Percentiles rank a stretch among this genome's conserved stretches.
These are phyloP conservation scores for Cadophora malorum DNA, from an alignment of 2,329 filamentous ascomycete species.

Conservation along the genomic window DNA sequence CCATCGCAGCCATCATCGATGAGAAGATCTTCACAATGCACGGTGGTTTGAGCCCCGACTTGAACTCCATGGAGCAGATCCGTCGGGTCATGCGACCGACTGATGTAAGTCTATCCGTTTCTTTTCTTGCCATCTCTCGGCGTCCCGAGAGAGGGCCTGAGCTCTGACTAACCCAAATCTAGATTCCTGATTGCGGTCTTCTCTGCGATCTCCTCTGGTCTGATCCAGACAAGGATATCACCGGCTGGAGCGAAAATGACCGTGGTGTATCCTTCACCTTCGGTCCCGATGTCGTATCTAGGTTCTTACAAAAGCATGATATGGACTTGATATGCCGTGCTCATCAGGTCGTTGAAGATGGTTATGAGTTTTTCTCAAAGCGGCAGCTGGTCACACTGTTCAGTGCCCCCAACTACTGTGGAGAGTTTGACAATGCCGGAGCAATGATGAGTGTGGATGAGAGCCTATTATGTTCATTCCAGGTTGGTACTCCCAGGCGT, in stretches of 20 bases:
- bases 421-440: constrained; percentile 98
- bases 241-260: constrained; percentile 98
- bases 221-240: constrained; percentile 98
- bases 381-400: constrained; percentile 96
- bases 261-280: constrained; percentile 99
- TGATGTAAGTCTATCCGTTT: constrained; percentile 73
- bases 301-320: constrained; percentile 98
- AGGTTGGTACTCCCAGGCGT: constrained; percentile 61
- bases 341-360: constrained; percentile 98
- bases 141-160: constrained; percentile 42
- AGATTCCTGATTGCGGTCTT: constrained; percentile 98
- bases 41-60: constrained; percentile 92
- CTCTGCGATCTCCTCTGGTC: constrained; percentile 98
- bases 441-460: constrained; percentile 99
- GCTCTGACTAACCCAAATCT: constrained; percentile 45
- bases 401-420: constrained; percentile 98
- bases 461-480: constrained; percentile 97
- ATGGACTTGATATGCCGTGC: constrained; percentile 99
- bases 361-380: constrained; percentile 99
- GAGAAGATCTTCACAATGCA: constrained; percentile 99
- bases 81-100: constrained; percentile 98
- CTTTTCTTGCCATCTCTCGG: constrained; percentile 39
- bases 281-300: constrained; percentile 93
- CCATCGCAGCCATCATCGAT: constrained; percentile 97
- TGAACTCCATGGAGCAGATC: constrained; percentile 99